Base-by-base conservation (phyloP, 306 rosid species). In the Fragaria vesca region DNA sequence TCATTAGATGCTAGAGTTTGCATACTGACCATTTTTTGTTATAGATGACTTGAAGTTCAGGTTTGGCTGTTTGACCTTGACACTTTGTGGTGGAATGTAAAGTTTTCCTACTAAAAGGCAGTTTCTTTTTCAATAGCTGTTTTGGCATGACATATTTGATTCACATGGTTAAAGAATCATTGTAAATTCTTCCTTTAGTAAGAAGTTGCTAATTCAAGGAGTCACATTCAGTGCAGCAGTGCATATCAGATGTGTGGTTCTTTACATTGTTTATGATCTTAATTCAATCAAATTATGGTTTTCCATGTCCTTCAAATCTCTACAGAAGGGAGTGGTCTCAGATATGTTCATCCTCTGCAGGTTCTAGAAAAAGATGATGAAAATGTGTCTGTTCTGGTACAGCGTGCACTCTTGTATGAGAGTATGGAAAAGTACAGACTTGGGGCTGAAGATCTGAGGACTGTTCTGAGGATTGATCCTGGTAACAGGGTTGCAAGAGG, bases 401-500 rank as follows among this genome's bases (percentile, higher is more conserved):
- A 93, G 82, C 97, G 99, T 66, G 99, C 98, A 5, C 99, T 93
- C 70, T 82, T 96, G 69, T 96, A 93, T 26, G 99, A 96, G 81
- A 93, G 99, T 81, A 96, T 96, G 97, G 99, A 96, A 80, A 96
- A 93, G 86, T 96, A 96, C 90, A 96, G 38, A 86, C 97, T 93
- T 62, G 99, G 99, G 68, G 93, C 99, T 13, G 97, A 95, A 85
- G 99, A 95, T 62, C 87, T 95, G 77, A 91, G 96, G 84, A 83
- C 83, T 66, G 99, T 91, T 85, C 82, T 95, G 86, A 95, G 86
- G 96, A 73, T 93, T 77, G 99, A 95, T 84, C 94, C 99, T 20
- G 74, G 88, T 52, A 95, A 95, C 86, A 87, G 94, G 84, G 70
- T 95, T 83, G 99, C 99, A 70, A 90, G 93, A 91, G 89, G 98